phyloP scores from a whole-genome alignment of 2,329 filamentous ascomycete genomes.

The Magnaporthiopsis rhizophila region DNA sequence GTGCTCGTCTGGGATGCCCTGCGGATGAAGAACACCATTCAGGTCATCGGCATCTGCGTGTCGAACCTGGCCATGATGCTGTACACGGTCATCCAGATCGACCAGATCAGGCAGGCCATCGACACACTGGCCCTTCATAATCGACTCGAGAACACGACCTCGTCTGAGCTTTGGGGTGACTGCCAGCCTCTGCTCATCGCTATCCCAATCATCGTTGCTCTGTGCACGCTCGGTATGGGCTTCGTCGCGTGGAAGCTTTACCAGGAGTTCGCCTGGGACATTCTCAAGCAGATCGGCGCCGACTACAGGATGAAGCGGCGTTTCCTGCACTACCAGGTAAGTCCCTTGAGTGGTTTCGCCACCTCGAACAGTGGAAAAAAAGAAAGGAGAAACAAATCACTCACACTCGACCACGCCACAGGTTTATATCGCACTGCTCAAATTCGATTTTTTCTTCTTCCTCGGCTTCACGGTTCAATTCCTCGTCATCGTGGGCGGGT shows the following conservation, averaged over 20 bases:
- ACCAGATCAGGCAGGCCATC: conserved; percentile 77
- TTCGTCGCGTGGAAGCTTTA: conserved; percentile 92
- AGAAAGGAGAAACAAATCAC: background rate
- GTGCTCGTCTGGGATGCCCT: conserved; percentile 89
- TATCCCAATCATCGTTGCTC: conserved; percentile 74
- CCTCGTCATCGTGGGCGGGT: conserved; percentile 73
- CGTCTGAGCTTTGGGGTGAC: conserved; percentile 53
- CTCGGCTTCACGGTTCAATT: conserved; percentile 98
- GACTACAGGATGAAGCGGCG: conserved; percentile 95
- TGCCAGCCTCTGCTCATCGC: conserved; percentile 73
- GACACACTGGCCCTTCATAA: conserved; percentile 31
- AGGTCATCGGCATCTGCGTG: conserved; percentile 88
- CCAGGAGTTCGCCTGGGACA: conserved; percentile 98
- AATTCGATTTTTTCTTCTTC: conserved; percentile 99
- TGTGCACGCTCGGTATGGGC: conserved; percentile 64
- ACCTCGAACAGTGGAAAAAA: background rate
- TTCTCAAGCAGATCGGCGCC: conserved; percentile 97
- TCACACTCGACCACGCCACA: conserved; percentile 26
- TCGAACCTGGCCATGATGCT: conserved; percentile 88
- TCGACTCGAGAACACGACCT: conserved; percentile 31
- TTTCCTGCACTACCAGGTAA: conserved; percentile 91
- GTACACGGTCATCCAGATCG: conserved; percentile 87
- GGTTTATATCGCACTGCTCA: conserved; percentile 96
- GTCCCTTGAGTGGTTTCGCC: conserved; percentile 13
- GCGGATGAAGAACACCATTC: conserved; percentile 94